A percentile compares a stretch with the other conserved stretches of the same genome.
Evolutionary conservation across 306 rosid species (phyloP).

Genomic region (Calophaca sinica): DNA sequence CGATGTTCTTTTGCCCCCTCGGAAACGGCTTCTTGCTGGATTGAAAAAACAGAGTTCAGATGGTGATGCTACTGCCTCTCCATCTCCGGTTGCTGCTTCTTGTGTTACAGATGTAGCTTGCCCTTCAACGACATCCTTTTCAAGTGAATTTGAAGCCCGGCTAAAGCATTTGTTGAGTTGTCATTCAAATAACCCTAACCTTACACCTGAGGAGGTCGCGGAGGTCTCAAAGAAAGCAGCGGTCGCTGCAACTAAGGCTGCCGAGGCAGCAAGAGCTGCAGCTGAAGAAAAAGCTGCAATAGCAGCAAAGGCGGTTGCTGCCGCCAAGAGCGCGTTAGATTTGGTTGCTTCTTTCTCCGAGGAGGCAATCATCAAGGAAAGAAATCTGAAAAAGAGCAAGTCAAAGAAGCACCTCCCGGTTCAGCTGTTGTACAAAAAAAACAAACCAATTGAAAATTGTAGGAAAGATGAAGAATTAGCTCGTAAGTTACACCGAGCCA

Average conservation of each 20-base stretch:
- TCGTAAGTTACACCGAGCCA: conserved; percentile 84
- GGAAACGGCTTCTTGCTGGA: conserved; percentile 96
- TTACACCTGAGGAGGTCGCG: conserved; percentile 73
- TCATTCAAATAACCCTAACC: conserved; percentile 64
- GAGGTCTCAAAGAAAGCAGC: conserved; percentile 78
- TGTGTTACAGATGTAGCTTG: conserved; percentile 63
- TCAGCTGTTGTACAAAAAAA: conserved; percentile 88
- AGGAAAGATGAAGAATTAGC: conserved; percentile 92
- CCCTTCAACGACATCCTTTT: conserved; percentile 54
- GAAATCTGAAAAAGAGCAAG: conserved; percentile 76
- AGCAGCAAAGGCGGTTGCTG: conserved; percentile 87
- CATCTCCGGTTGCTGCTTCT: conserved; percentile 66
- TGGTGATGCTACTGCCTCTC: conserved; percentile 59
- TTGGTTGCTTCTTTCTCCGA: conserved; percentile 87
- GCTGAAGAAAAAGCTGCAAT: conserved; percentile 86
- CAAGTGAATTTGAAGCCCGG: conserved; percentile 69
- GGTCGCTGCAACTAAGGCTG: conserved; percentile 69
- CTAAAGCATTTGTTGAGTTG: conserved; percentile 73
- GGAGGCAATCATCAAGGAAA: conserved; percentile 63
- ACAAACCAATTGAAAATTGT: conserved; percentile 77
- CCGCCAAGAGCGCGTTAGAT: conserved; percentile 89
- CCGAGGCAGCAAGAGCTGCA: conserved; percentile 78
- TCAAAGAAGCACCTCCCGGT: conserved; percentile 93
- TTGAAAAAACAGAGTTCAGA: conserved; percentile 83
- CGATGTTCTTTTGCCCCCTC: conserved; percentile 94